Evolutionary conservation across 345 rosid species (phyloP).

Genomic region (Carallia pectinifolia): DNA sequence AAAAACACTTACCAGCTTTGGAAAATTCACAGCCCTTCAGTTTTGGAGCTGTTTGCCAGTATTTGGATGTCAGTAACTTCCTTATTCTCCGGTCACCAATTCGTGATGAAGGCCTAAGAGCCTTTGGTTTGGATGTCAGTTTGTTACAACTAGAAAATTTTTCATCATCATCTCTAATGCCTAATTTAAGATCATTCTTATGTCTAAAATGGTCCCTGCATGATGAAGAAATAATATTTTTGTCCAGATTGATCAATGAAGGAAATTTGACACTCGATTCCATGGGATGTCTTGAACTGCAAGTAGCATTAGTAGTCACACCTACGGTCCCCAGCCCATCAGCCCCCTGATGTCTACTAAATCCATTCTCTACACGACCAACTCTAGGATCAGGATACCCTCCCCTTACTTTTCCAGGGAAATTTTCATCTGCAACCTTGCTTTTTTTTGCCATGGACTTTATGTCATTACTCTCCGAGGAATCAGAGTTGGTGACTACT

Average conservation of each 20-base stretch:
- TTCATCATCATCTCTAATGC: slow-evolving; percentile 71
- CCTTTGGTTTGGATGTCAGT: slow-evolving; percentile 45
- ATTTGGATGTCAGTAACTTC: slow-evolving; percentile 57
- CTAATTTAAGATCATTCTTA: slow-evolving; percentile 54
- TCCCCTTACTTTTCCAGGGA: slow-evolving; percentile 24
- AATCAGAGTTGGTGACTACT: slow-evolving; percentile 26
- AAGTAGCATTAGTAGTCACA: slow-evolving; percentile 20
- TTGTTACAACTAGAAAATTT: slow-evolving; percentile 56
- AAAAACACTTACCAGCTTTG: slow-evolving; percentile 54
- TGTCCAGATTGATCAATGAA: slow-evolving; percentile 33
- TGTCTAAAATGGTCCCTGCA: slow-evolving; percentile 35
- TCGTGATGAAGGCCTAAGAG: slow-evolving; percentile 56
- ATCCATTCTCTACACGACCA: slow-evolving; percentile 29
- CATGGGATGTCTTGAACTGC: slow-evolving; percentile 37
- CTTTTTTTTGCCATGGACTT: slow-evolving; percentile 29
- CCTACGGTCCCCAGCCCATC: slow-evolving; percentile 37
- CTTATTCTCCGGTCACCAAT: slow-evolving; percentile 58
- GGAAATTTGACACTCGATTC: slow-evolving; percentile 33
- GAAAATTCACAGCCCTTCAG: slow-evolving; percentile 52
- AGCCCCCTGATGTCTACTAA: slow-evolving; percentile 25
- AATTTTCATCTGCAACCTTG: slow-evolving; percentile 18
- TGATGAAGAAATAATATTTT: slow-evolving; percentile 35
- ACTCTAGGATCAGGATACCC: slow-evolving; percentile 31
- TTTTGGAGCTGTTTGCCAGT: slow-evolving; percentile 64
- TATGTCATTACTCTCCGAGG: slow-evolving; percentile 26